phyloP scores from a whole-genome alignment of 805 yeast genomes.

The Suhomyces sp. region DNA sequence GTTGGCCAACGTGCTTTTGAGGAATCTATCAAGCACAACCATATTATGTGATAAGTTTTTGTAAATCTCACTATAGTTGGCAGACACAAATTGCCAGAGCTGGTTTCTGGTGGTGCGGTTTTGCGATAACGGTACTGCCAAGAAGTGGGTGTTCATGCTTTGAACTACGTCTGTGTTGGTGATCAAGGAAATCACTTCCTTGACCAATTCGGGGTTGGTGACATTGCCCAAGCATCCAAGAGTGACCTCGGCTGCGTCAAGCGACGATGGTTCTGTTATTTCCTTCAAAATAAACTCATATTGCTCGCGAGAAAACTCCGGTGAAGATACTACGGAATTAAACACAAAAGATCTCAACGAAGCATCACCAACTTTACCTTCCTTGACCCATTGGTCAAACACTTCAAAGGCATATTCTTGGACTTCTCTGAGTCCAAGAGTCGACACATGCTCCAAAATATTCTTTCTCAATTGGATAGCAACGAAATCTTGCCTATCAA shows the following conservation, averaged over 20 bases:
- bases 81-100: conserved; percentile 50
- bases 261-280: conserved; percentile 47
- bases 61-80: conserved; percentile 45
- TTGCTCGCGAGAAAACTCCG: conserved; percentile 27
- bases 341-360: conserved; percentile 44
- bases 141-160: conserved; percentile 57
- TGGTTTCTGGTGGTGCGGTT: conserved; percentile 42
- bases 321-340: conserved; percentile 40
- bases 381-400: conserved; percentile 23
- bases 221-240: conserved; percentile 53
- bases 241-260: conserved; percentile 59
- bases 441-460: conserved; percentile 41
- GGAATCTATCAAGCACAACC: conserved; percentile 50
- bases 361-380: conserved; percentile 35
- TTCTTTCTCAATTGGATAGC: conserved; percentile 34
- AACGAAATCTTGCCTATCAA: conserved; percentile 24
- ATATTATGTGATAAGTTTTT: conserved; percentile 45
- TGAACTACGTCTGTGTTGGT: conserved; percentile 45
- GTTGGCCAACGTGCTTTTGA: conserved; percentile 37
- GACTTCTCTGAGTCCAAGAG: conserved; percentile 35
- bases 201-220: conserved; percentile 32
- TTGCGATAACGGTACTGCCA: conserved; percentile 44
- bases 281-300: conserved; percentile 44
- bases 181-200: conserved; percentile 38
- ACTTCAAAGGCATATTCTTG: conserved; percentile 31